Percentiles rank a stretch among this genome's conserved stretches.
These are phyloP conservation scores for Geranium incanum DNA, from an alignment of 441 rosid species.

Conservation along the genomic window DNA sequence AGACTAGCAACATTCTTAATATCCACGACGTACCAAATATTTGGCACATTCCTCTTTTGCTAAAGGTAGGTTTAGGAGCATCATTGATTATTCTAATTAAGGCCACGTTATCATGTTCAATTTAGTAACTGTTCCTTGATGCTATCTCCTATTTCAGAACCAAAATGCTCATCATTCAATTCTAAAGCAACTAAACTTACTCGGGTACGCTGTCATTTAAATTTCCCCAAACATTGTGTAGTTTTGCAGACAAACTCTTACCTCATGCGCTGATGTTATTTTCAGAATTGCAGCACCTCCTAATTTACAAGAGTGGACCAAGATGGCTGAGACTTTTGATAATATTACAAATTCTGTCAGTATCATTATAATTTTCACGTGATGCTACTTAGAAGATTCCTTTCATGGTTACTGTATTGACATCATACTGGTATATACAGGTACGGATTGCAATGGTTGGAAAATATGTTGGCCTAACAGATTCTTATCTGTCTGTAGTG, in stretches of 20 bases:
- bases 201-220: constrained; percentile 37
- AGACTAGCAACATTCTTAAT: constrained; percentile 61
- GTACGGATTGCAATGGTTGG: constrained; percentile 73
- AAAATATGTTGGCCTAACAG: constrained; percentile 59
- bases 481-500: constrained; percentile 67
- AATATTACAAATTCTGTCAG: constrained; percentile 41
- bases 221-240: constrained; percentile 9
- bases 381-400: constrained; percentile 18
- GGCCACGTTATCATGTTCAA: constrained; percentile 12
- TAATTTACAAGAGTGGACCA: constrained; percentile 51
- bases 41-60: constrained; percentile 70
- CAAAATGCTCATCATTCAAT: constrained; percentile 63
- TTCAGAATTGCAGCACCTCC: constrained; percentile 54
- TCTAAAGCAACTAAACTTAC: constrained; percentile 48
- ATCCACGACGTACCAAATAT: constrained; percentile 73
- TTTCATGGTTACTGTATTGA: constrained; percentile 17
- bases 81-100: constrained; percentile 18
- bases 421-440: constrained; percentile 30
- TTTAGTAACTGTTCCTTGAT: constrained; percentile 15
- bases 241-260: background rate
- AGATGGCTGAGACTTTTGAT: constrained; percentile 62
- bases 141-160: constrained; percentile 37
- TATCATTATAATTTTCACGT: constrained; percentile 14
- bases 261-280: constrained; percentile 17
- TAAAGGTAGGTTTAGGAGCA: constrained; percentile 41